Evolutionary conservation across 2,329 filamentous ascomycete species (phyloP).

Genomic region (Fusarium equiseti): DNA sequence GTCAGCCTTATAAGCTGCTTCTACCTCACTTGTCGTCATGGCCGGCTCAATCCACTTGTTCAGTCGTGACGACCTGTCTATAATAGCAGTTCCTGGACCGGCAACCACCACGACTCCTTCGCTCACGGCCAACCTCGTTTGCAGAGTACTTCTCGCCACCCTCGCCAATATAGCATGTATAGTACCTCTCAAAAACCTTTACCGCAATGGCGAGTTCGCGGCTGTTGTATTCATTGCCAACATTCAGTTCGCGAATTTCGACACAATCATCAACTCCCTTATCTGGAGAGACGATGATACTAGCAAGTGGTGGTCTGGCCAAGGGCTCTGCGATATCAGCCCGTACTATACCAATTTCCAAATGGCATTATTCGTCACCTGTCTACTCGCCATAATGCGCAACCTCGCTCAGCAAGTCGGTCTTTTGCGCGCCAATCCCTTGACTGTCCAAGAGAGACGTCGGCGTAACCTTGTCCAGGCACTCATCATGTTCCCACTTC

Average conservation of each 20-base stretch:
- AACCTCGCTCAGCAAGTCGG: slow-evolving; percentile 65
- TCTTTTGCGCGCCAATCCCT: slow-evolving; percentile 56
- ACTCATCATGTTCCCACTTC: slow-evolving; percentile 67
- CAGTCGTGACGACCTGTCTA: slow-evolving; percentile 39
- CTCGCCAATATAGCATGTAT: slow-evolving; percentile 60
- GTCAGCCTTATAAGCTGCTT: not conserved
- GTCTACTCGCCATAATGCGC: slow-evolving; percentile 66
- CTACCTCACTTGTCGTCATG: slow-evolving; percentile 26
- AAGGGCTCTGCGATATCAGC: slow-evolving; percentile 67
- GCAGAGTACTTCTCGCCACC: slow-evolving; percentile 61
- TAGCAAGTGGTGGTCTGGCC: slow-evolving; percentile 63
- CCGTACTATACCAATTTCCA: slow-evolving; percentile 60
- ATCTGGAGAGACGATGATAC: slow-evolving; percentile 67
- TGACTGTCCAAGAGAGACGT: slow-evolving; percentile 57
- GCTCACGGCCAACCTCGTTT: slow-evolving; percentile 60
- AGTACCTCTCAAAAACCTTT: slow-evolving; percentile 65
- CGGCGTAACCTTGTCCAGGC: slow-evolving; percentile 61
- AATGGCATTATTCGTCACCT: slow-evolving; percentile 62
- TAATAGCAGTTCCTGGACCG: slow-evolving; percentile 38
- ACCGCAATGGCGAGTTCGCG: slow-evolving; percentile 66
- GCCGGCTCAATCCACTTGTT: slow-evolving; percentile 30
- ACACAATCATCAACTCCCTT: slow-evolving; percentile 63
- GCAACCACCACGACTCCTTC: slow-evolving; percentile 47
- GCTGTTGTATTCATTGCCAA: slow-evolving; percentile 63
- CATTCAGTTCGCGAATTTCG: slow-evolving; percentile 60